phyloP scores from a whole-genome alignment of 2,329 filamentous ascomycete genomes.

The Alternaria longipes region DNA sequence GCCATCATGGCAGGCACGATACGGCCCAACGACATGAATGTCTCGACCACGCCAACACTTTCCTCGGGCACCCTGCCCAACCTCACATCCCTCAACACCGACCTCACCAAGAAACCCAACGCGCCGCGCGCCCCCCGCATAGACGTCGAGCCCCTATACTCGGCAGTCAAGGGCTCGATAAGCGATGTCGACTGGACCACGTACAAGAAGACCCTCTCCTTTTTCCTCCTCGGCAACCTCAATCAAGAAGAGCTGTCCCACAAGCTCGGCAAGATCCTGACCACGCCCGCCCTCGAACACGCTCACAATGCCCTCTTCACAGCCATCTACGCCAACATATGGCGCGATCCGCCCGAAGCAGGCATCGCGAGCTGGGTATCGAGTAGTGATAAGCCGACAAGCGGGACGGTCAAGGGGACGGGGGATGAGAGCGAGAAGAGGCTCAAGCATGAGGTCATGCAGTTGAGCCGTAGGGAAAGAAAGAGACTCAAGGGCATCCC shows the following conservation, averaged over 20 bases:
- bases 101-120: constrained; percentile 56
- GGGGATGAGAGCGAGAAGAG: constrained; percentile 70
- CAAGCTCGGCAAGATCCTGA: constrained; percentile 65
- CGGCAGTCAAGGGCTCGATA: constrained; percentile 67
- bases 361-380: constrained; percentile 72
- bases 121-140: constrained; percentile 65
- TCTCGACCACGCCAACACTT: constrained; percentile 47
- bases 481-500: constrained; percentile 65
- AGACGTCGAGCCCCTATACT: constrained; percentile 70
- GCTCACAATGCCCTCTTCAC: constrained; percentile 70
- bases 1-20: constrained; percentile 51
- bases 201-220: constrained; percentile 67
- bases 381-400: constrained; percentile 75
- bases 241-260: constrained; percentile 69
- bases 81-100: constrained; percentile 51
- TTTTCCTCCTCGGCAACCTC: constrained; percentile 68
- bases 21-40: constrained; percentile 49
- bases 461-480: constrained; percentile 66
- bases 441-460: constrained; percentile 71
- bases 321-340: constrained; percentile 67
- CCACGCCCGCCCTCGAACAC: constrained; percentile 62
- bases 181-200: constrained; percentile 65
- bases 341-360: constrained; percentile 68
- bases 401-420: constrained; percentile 72
- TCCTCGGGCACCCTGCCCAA: constrained; percentile 47